A percentile compares a stretch with the other conserved stretches of the same genome.
Conservation (phyloP, 768 basidiomycete genomes). For the Crassisporium funariophilum region DNA sequence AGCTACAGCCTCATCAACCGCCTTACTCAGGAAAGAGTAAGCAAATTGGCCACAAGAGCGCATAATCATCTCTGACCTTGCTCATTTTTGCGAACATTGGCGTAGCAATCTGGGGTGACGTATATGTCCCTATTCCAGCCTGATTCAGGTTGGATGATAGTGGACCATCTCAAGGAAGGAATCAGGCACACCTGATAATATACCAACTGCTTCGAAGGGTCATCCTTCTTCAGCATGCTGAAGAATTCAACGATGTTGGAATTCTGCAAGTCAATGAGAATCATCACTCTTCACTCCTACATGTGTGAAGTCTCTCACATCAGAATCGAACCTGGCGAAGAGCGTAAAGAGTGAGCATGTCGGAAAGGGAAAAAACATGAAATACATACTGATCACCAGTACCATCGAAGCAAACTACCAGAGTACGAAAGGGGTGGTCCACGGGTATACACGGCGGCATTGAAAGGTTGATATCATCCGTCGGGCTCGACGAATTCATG, state of each 20-base stretch:
- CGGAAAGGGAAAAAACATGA: not conserved
- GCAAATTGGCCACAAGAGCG: not conserved
- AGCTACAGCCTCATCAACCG: slow-evolving; percentile 46
- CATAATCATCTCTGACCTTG: slow-evolving; percentile 32
- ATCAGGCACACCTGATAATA: slow-evolving; percentile 51
- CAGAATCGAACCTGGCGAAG: slow-evolving; percentile 36
- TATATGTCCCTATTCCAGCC: slow-evolving; percentile 60
- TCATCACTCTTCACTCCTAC: too few species aligned
- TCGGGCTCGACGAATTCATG: too few species aligned
- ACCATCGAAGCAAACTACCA: slow-evolving; percentile 74
- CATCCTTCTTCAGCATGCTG: slow-evolving; percentile 52
- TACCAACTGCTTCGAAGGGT: slow-evolving; percentile 49
- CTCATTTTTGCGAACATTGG: slow-evolving; percentile 45
- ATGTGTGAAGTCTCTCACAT: too few species aligned
- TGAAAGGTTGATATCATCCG: too few species aligned
- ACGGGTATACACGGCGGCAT: slow-evolving; percentile 27
- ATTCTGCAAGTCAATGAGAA: slow-evolving; percentile 31
- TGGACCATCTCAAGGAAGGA: not conserved
- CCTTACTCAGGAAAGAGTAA: slow-evolving; percentile 17
- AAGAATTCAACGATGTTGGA: slow-evolving; percentile 55
- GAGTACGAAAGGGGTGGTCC: slow-evolving; percentile 39
- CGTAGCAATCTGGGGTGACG: slow-evolving; percentile 42
- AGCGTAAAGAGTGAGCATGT: not conserved
- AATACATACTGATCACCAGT: slow-evolving; percentile 45
- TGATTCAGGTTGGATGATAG: slow-evolving; percentile 13